Base-by-base conservation (phyloP, 108 stramenopile genomes). In the Cyclotella baltica region DNA sequence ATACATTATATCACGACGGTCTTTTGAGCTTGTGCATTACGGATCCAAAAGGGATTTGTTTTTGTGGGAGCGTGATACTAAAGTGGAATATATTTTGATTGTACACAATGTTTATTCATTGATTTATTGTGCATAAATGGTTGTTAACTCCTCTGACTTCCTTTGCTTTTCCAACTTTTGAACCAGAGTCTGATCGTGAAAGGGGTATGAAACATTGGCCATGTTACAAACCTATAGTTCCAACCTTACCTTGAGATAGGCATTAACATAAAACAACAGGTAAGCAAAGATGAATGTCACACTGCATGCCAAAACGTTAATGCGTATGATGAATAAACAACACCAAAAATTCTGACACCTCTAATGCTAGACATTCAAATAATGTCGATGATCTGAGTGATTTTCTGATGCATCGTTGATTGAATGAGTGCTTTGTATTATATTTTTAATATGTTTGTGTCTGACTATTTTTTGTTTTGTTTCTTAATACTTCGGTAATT, bases 361-460 rank as follows among this genome's bases (percentile, higher is more conserved):
- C 67, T 68, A 68, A 68, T 68, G 67, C 67, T 52, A 68, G 67
- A 50, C 50, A 68, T 68, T 68, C 31, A 30, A 52, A n/a, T n/a
- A n/a, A 52, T 68, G 50, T 68, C 67, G 67, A 68, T 68, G 67
- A 68, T 68, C 67, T 68, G 67, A 52, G 67, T 68, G 67, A 29
- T 52, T 40, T 68, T 68, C 67, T 68, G 67, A 68, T 64, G 63
- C 63, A 46, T 25, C 34, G 31, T 34, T 61, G 25, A 23, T 5
- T 56, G 61, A 62, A 62, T n/a, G n/a, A n/a, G n/a, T n/a, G n/a
- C n/a, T n/a, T n/a, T n/a, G n/a, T n/a, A n/a, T n/a, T n/a, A n/a
- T n/a, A n/a, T n/a, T n/a, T n/a, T n/a, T n/a, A n/a, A n/a, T n/a
- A n/a, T n/a, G n/a, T n/a, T n/a, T n/a, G n/a, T 0, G 0, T 29